Base-by-base conservation (phyloP, 768 basidiomycete species). In the Hemileccinum impolitum region DNA sequence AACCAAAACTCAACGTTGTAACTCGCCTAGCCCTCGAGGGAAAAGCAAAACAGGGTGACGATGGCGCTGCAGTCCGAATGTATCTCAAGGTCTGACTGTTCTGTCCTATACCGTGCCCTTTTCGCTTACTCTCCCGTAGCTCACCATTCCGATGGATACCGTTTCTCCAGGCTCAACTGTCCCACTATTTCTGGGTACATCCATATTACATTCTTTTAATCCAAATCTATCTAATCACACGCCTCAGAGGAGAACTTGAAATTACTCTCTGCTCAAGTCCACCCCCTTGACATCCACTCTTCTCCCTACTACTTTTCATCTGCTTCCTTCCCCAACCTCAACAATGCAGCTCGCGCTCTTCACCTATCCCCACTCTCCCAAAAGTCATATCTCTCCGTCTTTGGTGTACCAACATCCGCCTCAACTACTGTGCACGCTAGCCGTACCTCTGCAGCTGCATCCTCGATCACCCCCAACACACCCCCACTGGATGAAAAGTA, bases 231-330 rank as follows among this genome's bases (percentile, higher is more conserved):
- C 47, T 60, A 18, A 51, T 39, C 39, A 32, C 43, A 7, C 39
- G 8, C 43, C 0, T 6, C 58, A 89, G 89, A 91, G 82, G 87
- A 87, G 54, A 89, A 85, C 60, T 70, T 90, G 52, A 89, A 87
- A 65, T 77, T 91, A 40, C 62, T 87, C 37, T 75, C 78, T 8
- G 85, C 85, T 9, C 79, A 87, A 62, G 79, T 89, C 4, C 89
- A 91, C 56, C 89, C 90, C 8, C 70, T 90, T 30, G 86, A 90
- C 67, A 71, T 66, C 47, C 78, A 79, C 52, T 87, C 84, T 4
- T 75, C 75, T 2, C 89, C 89, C 8, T 91, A 89, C 69, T 80
- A 80, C 61, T 90, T 90, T 62, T 86, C 85, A 4, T 75, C 83
- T 0, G 64, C 77, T 3, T 64, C 76, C 25, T 82, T 72, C 4